These are phyloP conservation scores for Diutina catenulata DNA, from an alignment of 1,139 yeast species.

Conservation along the genomic window DNA sequence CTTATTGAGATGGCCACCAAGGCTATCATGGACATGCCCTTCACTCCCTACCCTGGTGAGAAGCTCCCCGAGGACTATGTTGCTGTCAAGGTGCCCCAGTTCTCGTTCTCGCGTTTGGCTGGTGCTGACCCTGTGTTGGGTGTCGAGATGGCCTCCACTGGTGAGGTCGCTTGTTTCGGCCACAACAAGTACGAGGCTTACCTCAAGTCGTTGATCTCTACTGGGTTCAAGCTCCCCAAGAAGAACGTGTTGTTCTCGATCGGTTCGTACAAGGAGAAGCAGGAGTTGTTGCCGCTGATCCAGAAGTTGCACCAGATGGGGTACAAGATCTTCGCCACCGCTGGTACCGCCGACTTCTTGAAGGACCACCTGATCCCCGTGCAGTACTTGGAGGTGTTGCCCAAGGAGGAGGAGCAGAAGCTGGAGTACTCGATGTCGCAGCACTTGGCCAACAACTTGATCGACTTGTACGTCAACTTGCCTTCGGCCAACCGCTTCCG, in stretches of 20 bases:
- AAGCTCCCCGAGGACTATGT: conserved; percentile 87
- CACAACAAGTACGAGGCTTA: conserved; percentile 95
- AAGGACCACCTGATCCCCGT: conserved; percentile 93
- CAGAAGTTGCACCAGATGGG: conserved; percentile 74
- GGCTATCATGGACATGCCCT: conserved; percentile 85
- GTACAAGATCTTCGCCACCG: conserved; percentile 87
- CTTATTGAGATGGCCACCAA: conserved; percentile 96
- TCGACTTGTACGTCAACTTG: conserved; percentile 90
- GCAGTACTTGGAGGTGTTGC: conserved; percentile 83
- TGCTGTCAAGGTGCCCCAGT: conserved; percentile 96
- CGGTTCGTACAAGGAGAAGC: conserved; percentile 97
- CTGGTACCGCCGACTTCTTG: conserved; percentile 98
- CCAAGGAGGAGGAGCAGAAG: conserved; percentile 59
- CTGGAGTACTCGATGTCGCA: conserved; percentile 92
- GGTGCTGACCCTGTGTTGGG: conserved; percentile 99
- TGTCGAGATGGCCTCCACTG: conserved; percentile 99
- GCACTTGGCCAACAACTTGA: conserved; percentile 92
- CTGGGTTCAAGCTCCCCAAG: conserved; percentile 92
- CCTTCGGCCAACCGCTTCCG: conserved; percentile 97
- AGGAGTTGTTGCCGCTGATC: conserved; percentile 83
- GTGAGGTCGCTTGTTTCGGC: conserved; percentile 98
- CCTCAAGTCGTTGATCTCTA: conserved; percentile 83
- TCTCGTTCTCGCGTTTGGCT: conserved; percentile 92
- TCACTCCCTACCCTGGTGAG: conserved; percentile 81
- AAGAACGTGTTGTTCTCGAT: conserved; percentile 87